phyloP scores from a whole-genome alignment of 192 early-diverging fungal species.

The Entomortierella lignicola region DNA sequence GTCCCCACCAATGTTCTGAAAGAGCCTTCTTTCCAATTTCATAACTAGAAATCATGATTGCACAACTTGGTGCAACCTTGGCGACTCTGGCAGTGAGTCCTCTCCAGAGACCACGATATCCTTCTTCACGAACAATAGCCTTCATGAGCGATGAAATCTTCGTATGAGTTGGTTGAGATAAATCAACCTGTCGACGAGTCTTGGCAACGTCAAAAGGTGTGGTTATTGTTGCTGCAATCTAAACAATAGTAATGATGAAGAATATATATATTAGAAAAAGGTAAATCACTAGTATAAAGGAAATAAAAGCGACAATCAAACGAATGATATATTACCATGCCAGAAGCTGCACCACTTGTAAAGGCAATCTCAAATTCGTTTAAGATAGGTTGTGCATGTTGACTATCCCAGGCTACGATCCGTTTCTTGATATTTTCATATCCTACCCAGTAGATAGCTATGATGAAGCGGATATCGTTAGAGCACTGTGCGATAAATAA shows the following conservation, averaged over 20 bases:
- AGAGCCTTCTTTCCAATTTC: constrained; percentile 72
- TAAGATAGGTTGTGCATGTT: constrained; percentile 12
- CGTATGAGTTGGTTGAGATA: constrained; percentile 39
- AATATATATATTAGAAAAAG: background rate
- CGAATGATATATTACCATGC: constrained; percentile 65
- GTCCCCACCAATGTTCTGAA: constrained; percentile 53
- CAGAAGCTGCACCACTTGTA: constrained; percentile 85
- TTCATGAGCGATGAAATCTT: constrained; percentile 53
- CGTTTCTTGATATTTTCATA: constrained; percentile 83
- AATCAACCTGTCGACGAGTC: constrained; percentile 83
- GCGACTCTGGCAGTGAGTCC: constrained; percentile 81
- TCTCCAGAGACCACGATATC: constrained; percentile 62
- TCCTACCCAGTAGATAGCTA: constrained; percentile 91
- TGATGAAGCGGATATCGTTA: background rate
- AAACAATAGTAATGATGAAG: background rate
- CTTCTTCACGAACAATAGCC: constrained; percentile 61
- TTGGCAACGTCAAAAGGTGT: constrained; percentile 98
- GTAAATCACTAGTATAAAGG: background rate
- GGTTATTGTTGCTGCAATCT: constrained; percentile 87
- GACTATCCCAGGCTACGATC: constrained; percentile 25
- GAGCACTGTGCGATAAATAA: background rate
- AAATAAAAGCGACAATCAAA: background rate
- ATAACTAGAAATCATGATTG: constrained; percentile 96
- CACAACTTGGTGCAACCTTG: constrained; percentile 92
- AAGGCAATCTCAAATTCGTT: constrained; percentile 79